A percentile compares a stretch with the other conserved stretches of the same genome.
These are phyloP conservation scores for Physcomitrium patens DNA, from an alignment of 225 moss, liverwort and hornwort genomes.

Conservation along the genomic window DNA sequence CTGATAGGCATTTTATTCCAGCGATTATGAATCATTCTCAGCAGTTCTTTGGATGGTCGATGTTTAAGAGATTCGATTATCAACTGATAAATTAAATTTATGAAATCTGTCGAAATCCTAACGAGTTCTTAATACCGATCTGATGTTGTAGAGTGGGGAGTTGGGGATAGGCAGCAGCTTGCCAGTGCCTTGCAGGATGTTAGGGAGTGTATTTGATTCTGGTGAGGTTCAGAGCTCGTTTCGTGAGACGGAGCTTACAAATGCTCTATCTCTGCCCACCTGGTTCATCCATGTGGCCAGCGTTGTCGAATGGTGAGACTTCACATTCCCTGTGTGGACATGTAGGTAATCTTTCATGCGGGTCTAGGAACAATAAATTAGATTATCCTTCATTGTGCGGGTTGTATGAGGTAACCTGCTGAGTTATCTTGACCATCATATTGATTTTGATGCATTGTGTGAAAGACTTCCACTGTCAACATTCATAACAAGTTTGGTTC, in stretches of 20 bases:
- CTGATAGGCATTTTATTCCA: no score
- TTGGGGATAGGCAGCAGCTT: conserved; percentile 42
- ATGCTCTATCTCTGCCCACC: conserved; percentile 82
- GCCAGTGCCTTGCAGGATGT: conserved; percentile 47
- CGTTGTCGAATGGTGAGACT: conserved; percentile 85
- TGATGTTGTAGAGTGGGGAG: conserved; percentile 28
- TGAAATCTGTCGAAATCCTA: no score
- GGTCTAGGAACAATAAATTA: no score
- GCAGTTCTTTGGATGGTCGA: no score
- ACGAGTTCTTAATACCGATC: neutral
- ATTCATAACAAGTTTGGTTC: neutral
- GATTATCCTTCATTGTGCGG: no score
- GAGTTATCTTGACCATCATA: no score
- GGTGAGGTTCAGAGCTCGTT: conserved; percentile 51
- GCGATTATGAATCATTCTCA: no score
- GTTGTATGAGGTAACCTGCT: no score
- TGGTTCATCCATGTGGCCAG: conserved; percentile 93
- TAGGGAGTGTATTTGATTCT: conserved; percentile 51
- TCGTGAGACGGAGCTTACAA: conserved; percentile 71
- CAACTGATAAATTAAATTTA: no score
- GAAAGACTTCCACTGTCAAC: neutral
- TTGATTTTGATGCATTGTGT: neutral
- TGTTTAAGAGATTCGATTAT: no score
- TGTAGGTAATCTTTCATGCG: neutral
- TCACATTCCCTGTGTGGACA: neutral